Evolutionary conservation across 495 filamentous ascomycete species (phyloP).

Genomic region (Neurospora sp.): DNA sequence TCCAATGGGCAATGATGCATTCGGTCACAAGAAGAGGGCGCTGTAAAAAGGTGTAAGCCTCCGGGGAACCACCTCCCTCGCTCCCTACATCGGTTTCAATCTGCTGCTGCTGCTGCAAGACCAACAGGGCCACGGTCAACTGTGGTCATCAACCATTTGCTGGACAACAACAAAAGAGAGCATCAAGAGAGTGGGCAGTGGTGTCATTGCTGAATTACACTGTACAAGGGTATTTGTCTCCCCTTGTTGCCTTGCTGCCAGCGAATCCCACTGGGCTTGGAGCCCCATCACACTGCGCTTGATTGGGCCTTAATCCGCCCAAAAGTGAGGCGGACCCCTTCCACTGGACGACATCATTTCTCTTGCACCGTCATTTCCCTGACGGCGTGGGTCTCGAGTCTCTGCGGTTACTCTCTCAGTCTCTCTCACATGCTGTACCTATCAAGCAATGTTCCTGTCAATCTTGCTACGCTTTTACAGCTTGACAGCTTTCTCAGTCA

Average conservation of each 20-base stretch:
- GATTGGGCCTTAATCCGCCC: conserved; percentile 5
- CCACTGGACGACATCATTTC: conserved; percentile 8
- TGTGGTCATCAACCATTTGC: neutral
- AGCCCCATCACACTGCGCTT: conserved; percentile 6
- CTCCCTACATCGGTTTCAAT: neutral
- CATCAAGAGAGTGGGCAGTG: neutral
- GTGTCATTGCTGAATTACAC: neutral
- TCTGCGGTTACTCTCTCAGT: neutral
- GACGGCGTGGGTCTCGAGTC: conserved; percentile 4
- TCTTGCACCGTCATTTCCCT: conserved; percentile 1
- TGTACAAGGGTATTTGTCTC: neutral
- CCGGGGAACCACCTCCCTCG: neutral
- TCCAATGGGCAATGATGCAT: neutral
- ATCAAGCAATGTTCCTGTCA: neutral
- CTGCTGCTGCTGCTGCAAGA: neutral
- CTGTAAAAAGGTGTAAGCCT: neutral
- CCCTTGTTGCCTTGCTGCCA: conserved; percentile 7
- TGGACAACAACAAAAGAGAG: neutral
- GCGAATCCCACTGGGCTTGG: conserved; percentile 7
- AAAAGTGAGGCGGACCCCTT: conserved; percentile 14
- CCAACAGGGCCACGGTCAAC: neutral
- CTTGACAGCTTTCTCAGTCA: neutral
- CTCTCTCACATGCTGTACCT: neutral
- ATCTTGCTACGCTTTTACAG: neutral
- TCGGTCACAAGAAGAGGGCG: neutral